Conservation (phyloP, 345 rosid genomes). For the Triadica sebifera region DNA sequence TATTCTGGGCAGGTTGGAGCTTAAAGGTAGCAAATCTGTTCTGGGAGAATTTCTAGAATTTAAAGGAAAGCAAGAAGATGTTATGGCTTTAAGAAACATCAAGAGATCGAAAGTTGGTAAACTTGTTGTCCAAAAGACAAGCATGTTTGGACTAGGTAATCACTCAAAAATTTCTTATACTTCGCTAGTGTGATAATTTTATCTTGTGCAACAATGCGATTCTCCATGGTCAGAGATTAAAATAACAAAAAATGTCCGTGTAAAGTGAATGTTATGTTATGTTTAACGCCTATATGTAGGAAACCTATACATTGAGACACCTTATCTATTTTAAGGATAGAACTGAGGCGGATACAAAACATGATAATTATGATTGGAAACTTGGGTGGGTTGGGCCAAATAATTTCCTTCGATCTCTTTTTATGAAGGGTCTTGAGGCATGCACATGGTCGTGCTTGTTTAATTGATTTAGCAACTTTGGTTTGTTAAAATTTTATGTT, state of each 20-base stretch:
- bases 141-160: conserved; percentile 92
- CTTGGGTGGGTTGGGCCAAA: not conserved
- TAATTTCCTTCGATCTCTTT: not conserved
- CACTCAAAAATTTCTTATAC: conserved; percentile 7
- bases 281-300: not conserved
- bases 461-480: not conserved
- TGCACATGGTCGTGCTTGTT: too few species aligned
- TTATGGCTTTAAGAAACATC: conserved; percentile 49
- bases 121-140: conserved; percentile 64
- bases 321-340: not conserved
- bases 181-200: not conserved
- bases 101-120: conserved; percentile 78
- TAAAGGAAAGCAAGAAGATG: conserved; percentile 80
- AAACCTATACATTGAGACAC: not conserved
- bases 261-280: not conserved
- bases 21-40: conserved; percentile 64
- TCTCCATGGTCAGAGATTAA: not conserved
- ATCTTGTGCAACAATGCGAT: not conserved
- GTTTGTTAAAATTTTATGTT: too few species aligned
- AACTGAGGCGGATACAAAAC: not conserved
- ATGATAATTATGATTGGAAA: not conserved
- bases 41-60: conserved; percentile 87
- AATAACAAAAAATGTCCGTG: not conserved
- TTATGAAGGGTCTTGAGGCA: not conserved
- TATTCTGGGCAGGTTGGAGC: conserved; percentile 63